phyloP scores from a whole-genome alignment of 2,329 filamentous ascomycete species.

The Leptographium wingfieldii region DNA sequence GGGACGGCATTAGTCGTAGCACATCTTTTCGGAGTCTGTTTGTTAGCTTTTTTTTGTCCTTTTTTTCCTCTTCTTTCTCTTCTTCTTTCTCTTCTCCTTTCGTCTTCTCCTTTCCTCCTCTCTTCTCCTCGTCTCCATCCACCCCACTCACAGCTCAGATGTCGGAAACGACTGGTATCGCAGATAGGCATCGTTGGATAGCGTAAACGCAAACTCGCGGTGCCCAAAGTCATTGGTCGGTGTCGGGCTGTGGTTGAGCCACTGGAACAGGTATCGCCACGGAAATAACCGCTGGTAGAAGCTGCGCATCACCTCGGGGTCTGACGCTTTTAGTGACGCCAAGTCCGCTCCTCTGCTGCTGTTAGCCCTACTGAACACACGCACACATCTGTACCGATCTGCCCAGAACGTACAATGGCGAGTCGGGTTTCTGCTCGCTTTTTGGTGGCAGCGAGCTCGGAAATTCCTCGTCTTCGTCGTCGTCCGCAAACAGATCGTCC shows the following conservation, averaged over 20 bases:
- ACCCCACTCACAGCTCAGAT: constrained; percentile 29
- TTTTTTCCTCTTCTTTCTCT: not conserved
- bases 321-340: constrained; percentile 34
- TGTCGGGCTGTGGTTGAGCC: constrained; percentile 86
- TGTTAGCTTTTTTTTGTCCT: not conserved
- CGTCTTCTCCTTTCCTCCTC: too few species aligned
- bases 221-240: constrained; percentile 82
- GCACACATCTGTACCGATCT: not conserved
- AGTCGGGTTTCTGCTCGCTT: not conserved
- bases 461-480: constrained; percentile 49
- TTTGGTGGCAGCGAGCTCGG: constrained; percentile 23
- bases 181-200: constrained; percentile 85
- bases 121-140: not conserved
- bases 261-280: constrained; percentile 89
- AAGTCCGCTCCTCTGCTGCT: not conserved
- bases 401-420: not conserved
- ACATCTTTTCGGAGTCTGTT: constrained; percentile 77
- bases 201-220: constrained; percentile 89
- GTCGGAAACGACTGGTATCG: constrained; percentile 66
- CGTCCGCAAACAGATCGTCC: constrained; percentile 46
- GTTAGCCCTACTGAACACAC: not conserved
- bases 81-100: not conserved
- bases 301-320: constrained; percentile 76
- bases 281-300: constrained; percentile 96
- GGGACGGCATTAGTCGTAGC: constrained; percentile 72